These are phyloP conservation scores for Durotheca rogersii DNA, from an alignment of 495 filamentous ascomycete genomes.

Conservation along the genomic window DNA sequence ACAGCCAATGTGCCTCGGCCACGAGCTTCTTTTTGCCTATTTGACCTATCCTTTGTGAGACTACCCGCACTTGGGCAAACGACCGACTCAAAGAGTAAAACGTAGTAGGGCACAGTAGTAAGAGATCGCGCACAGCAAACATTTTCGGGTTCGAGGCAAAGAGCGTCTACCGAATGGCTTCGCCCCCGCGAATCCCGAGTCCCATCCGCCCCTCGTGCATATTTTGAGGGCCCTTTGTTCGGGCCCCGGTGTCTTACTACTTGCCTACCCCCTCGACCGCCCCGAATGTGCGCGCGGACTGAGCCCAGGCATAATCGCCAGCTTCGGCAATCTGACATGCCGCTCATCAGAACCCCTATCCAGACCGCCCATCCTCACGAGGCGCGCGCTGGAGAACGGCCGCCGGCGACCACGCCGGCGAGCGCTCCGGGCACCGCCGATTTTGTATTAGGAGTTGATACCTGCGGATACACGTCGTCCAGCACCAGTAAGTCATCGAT, in stretches of 20 bases:
- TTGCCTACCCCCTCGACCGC: conserved; percentile 1
- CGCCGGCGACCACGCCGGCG: conserved; percentile 16
- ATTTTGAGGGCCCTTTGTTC: background rate
- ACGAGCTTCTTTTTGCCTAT: conserved; percentile 11
- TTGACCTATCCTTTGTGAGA: too few relatives aligned
- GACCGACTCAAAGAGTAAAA: too few relatives aligned
- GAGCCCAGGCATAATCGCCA: conserved; percentile 14
- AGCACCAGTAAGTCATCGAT: conserved; percentile 26
- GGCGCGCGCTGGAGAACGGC: conserved; percentile 3
- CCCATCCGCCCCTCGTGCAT: background rate
- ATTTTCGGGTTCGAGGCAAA: background rate
- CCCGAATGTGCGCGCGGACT: conserved; percentile 28
- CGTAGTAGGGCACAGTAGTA: too few relatives aligned
- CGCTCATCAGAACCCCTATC: conserved; percentile 23
- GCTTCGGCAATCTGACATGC: conserved; percentile 23
- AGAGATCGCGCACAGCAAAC: too few relatives aligned
- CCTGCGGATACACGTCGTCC: conserved; percentile 28
- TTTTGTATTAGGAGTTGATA: conserved; percentile 27
- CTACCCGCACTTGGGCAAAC: too few relatives aligned
- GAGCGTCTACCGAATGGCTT: conserved; percentile 6
- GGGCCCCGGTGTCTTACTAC: background rate
- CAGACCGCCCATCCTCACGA: conserved; percentile 7
- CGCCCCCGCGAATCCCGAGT: conserved; percentile 1
- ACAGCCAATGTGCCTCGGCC: conserved; percentile 10
- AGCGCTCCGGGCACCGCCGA: conserved; percentile 8